A percentile compares a stretch with the other conserved stretches of the same genome.
Evolutionary conservation across 257 asterid genomes (phyloP).

Genomic region (Jacaranda copaia): DNA sequence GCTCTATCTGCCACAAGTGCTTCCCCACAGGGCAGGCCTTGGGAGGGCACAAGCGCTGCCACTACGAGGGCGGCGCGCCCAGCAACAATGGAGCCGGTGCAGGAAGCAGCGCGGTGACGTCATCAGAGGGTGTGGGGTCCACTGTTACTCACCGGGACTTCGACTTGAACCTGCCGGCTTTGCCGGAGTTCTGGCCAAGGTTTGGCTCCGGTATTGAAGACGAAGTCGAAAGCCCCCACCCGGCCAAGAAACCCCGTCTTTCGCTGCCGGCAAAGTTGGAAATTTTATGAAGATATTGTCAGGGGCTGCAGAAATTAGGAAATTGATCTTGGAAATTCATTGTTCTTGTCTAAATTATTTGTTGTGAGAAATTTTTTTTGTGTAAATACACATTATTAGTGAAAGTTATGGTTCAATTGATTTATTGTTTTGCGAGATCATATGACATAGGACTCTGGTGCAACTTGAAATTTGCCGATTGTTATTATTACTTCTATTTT

Average conservation of each 20-base stretch:
- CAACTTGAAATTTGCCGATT: no score
- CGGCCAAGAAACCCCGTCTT: conserved; percentile 55
- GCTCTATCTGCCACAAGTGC: conserved; percentile 61
- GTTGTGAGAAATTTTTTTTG: background rate
- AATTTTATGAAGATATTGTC: conserved; percentile 20
- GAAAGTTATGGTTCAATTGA: conserved; percentile 19
- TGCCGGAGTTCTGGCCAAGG: conserved; percentile 47
- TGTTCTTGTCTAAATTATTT: background rate
- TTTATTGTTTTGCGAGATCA: background rate
- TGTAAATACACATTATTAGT: conserved; percentile 24
- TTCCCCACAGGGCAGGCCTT: conserved; percentile 66
- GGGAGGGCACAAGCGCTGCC: conserved; percentile 75
- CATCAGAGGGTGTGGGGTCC: conserved; percentile 54
- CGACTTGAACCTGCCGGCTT: conserved; percentile 63
- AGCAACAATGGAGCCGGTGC: conserved; percentile 40
- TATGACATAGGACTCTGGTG: background rate
- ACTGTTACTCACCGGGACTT: conserved; percentile 51
- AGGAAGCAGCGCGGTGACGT: conserved; percentile 40
- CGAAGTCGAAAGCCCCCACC: conserved; percentile 68
- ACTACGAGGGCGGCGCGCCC: conserved; percentile 55
- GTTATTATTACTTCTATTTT: no score
- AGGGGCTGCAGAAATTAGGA: background rate
- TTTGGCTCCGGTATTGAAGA: conserved; percentile 44
- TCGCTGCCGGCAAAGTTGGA: conserved; percentile 42
- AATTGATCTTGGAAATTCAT: background rate